Evolutionary conservation across 352 stramenopile species (phyloP), one percentile per base, ranked within the genome.

Genomic region (Phytophthora pluvialis): DNA sequence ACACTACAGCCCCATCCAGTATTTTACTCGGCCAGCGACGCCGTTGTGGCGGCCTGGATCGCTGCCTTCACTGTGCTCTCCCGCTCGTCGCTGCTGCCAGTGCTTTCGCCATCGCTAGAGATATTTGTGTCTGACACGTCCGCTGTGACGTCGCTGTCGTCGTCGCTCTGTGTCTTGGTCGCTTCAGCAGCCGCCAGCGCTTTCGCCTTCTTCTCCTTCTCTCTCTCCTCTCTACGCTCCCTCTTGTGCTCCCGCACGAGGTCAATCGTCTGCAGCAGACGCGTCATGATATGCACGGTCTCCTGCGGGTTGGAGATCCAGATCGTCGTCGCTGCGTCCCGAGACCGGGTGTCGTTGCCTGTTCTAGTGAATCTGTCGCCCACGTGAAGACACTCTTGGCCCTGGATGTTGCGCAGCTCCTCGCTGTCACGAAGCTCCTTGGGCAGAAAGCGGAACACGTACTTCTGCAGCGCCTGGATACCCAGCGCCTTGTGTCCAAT

Each of bases 401-500:
- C 86, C 43, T 89, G 81, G 13, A 93, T 90, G 28, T 80, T 86
- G 26, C 58, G 67, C 49, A 93, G 67, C 49, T 86, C 74, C 25
- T 89, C 75, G 51, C 62, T 85, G n/a, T 90, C 65, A 12, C 56
- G 72, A 25, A 93, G 61, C 42, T 98, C 95, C 40, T 88, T 87
- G 13, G 83, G 81, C 43, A 93, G 48, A 29, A 90, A 89, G 0
- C 80, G 73, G 51, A 90, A 86, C 10, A 94, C 83, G 46, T 90
- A 93, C 49, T 90, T 83, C 67, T 98, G 88, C 15, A 99, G 75
- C 31, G 97, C 91, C 59, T 91, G 71, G 36, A 99, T 97, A 11
- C 90, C 97, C 21, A 98, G 85, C 9, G 90, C 81, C 73, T 99
- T 99, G 76, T 99, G 97, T n/a, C 97, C 97, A 39, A 98, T 89